Evolutionary conservation across 768 basidiomycete species (phyloP).

Genomic region (Lactifluus pinguis): DNA sequence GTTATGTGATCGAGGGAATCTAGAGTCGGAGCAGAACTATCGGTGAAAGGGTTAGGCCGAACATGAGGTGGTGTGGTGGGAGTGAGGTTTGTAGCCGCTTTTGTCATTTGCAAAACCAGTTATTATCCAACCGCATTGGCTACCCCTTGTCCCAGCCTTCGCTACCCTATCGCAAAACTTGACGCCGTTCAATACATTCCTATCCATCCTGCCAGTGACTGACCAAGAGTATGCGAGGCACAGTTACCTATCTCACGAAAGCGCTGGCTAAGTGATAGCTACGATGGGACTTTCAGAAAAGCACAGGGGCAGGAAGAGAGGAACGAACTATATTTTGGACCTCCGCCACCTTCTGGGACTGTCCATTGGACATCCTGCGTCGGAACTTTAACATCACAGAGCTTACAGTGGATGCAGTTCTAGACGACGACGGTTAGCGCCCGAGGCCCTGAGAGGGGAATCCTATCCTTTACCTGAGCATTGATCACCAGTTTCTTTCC

Average conservation of each 20-base stretch:
- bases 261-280: slow-evolving; percentile 9
- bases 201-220: not conserved
- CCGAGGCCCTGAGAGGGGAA: not conserved
- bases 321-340: slow-evolving; percentile 84
- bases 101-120: not conserved
- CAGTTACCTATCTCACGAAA: not conserved
- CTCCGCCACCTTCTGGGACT: slow-evolving; percentile 93
- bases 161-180: slow-evolving; percentile 8
- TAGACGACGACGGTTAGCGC: slow-evolving; percentile 30
- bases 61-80: slow-evolving; percentile 3
- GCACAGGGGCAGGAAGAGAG: not conserved
- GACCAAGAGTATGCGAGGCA: not conserved
- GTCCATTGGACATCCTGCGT: slow-evolving; percentile 97
- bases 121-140: not conserved
- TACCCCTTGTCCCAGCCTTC: slow-evolving; percentile 1
- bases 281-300: not conserved
- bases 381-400: slow-evolving; percentile 94
- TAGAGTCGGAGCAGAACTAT: slow-evolving; percentile 5
- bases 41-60: slow-evolving; percentile 10
- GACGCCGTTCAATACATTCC: not conserved
- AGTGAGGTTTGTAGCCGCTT: not conserved
- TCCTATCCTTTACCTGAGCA: slow-evolving; percentile 58
- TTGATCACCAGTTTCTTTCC: slow-evolving; percentile 91
- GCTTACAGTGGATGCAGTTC: slow-evolving; percentile 91
- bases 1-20: slow-evolving; percentile 2